Evolutionary conservation across 768 basidiomycete species (phyloP).

Genomic region (Pleurotus platypus): DNA sequence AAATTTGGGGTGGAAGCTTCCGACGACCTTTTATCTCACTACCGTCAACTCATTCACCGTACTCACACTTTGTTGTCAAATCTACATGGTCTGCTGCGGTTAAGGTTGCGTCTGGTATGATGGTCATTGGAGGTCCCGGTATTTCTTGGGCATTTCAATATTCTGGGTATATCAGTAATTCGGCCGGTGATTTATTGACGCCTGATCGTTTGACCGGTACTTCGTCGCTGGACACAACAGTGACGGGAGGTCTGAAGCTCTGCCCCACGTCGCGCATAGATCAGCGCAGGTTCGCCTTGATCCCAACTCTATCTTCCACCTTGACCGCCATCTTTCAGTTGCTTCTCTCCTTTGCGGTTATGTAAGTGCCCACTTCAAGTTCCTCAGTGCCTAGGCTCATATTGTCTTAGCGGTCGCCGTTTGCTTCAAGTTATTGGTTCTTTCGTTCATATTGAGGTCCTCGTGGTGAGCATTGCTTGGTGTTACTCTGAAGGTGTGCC

Average conservation of each 20-base stretch:
- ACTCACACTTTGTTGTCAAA: neutral
- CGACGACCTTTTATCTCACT: neutral
- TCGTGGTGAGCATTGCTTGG: neutral
- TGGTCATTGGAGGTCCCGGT: constrained; percentile 12
- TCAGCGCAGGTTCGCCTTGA: neutral
- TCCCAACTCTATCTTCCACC: neutral
- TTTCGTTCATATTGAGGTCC: neutral
- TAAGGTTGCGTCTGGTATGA: neutral
- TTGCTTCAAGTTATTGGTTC: neutral
- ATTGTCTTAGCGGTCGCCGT: constrained; percentile 2
- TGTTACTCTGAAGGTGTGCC: neutral
- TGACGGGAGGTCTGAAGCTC: neutral
- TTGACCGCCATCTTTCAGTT: neutral
- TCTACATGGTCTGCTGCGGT: neutral
- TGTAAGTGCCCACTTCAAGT: constrained; percentile 26
- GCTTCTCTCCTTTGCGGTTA: constrained; percentile 18
- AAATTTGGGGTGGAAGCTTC: constrained; percentile 7
- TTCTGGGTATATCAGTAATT: constrained; percentile 9
- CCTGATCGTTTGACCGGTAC: neutral
- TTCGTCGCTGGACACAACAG: constrained; percentile 15
- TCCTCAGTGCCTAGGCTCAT: neutral
- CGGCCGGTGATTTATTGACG: neutral
- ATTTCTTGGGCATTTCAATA: constrained; percentile 21
- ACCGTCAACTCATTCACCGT: neutral
- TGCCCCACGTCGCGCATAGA: neutral